These are phyloP conservation scores for Poa annua DNA, from an alignment of 176 grass and related monocot genomes.

Conservation along the genomic window DNA sequence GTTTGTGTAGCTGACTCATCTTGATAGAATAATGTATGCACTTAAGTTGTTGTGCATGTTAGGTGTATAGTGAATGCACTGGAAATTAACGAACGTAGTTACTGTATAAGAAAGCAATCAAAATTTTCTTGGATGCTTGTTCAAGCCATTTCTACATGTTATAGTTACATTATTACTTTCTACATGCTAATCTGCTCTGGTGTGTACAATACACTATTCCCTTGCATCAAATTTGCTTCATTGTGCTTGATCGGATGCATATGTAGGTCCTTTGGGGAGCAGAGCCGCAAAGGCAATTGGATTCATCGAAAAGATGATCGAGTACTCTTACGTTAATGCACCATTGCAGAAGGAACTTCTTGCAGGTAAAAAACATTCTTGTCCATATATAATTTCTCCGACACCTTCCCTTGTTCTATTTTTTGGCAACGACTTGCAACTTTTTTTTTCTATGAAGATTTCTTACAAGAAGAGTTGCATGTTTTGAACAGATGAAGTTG, in stretches of 20 bases:
- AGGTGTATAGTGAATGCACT: not conserved
- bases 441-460: not conserved
- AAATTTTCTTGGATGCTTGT: conserved; percentile 1
- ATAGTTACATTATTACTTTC: conserved; percentile 10
- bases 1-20: not conserved
- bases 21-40: not conserved
- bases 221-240: conserved; percentile 18
- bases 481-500: conserved; percentile 77
- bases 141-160: not conserved
- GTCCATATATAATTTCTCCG: not conserved
- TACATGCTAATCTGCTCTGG: conserved; percentile 1
- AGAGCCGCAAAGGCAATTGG: conserved; percentile 96
- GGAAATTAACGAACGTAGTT: not conserved
- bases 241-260: conserved; percentile 1
- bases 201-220: not conserved
- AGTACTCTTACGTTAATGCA: conserved; percentile 88
- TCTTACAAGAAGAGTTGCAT: conserved; percentile 33
- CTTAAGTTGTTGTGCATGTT: not conserved
- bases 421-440: not conserved
- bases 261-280: conserved; percentile 80
- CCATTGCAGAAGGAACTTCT: conserved; percentile 87
- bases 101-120: conserved; percentile 19
- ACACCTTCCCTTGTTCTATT: not conserved
- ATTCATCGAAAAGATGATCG: conserved; percentile 99
- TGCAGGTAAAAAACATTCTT: conserved; percentile 54